Evolutionary conservation across 257 asterid species (phyloP), one percentile per base, ranked within the genome.

Genomic region (Salvia rosmarinus): DNA sequence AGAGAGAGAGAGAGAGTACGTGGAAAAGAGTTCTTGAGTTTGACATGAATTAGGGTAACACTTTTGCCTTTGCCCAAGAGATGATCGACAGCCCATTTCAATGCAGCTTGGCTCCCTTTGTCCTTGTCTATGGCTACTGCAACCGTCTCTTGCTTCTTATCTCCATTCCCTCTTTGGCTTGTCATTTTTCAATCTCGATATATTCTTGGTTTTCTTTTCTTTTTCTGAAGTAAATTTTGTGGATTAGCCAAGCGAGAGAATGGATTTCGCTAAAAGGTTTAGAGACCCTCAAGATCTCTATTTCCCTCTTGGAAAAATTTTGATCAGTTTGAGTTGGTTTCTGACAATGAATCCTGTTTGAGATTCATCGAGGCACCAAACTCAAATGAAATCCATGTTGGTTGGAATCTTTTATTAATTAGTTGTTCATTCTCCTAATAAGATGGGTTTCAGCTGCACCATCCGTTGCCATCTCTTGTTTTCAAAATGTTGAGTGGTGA

Each of bases 51-150:
- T 73, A 95, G 89, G 28, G 95, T 84, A 47, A 91, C 91, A 74
- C 14, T 55, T 86, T 89, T 86, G 77, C 93, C 96, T 75, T 81
- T 91, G 75, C 81, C 81, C 71, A 89, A 78, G 72, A 91, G 87
- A 85, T 83, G 40, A 47, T 95, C 99, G 39, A 85, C 87, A n/a
- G 98, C 97, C 99, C 99, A 95, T 91, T 89, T 95, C 82, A 95
- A 66, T 16, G 98, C 98, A 83, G 78, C 79, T 77, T 91, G 98
- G 92, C 99, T 95, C 16, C 86, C 90, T 83, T 95, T 95, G 67
- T 91, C 96, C 73, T 88, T 95, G 76, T 95, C 96, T 3, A 91
- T 91, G 54, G 96, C 97, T 14, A 90, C 92, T 13, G 78, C 95
- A 1, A 88, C 90, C 76, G 70, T 72, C 63, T 83, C 95, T 35